These are phyloP conservation scores for Syncephalastrum sp. DNA, from an alignment of 371 early-diverging fungal genomes.

Conservation along the genomic window DNA sequence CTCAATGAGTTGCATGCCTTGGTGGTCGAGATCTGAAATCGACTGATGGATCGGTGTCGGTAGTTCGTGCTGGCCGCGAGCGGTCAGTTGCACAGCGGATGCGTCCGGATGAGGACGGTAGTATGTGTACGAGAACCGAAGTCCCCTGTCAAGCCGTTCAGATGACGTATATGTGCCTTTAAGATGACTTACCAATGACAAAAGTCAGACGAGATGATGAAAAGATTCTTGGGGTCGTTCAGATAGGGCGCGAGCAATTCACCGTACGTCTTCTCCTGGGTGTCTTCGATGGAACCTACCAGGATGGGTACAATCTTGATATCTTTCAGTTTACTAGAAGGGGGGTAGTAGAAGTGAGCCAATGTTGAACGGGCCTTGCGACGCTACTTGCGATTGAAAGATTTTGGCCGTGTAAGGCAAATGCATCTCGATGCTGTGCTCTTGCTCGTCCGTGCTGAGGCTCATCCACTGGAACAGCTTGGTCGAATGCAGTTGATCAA, in stretches of 20 bases:
- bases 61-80: background rate
- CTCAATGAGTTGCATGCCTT: conserved; percentile 80
- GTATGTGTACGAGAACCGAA: conserved; percentile 67
- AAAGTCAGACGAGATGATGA: conserved; percentile 93
- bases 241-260: conserved; percentile 71
- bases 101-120: conserved; percentile 39
- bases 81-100: background rate
- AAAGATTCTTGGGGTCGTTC: conserved; percentile 63
- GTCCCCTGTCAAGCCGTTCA: conserved; percentile 42
- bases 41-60: conserved; percentile 36
- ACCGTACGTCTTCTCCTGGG: conserved; percentile 66
- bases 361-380: background rate
- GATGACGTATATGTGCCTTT: no score
- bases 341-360: background rate
- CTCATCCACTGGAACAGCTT: conserved; percentile 69
- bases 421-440: conserved; percentile 97
- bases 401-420: conserved; percentile 82
- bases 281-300: conserved; percentile 69
- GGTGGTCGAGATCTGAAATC: conserved; percentile 76
- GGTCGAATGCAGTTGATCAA: conserved; percentile 56
- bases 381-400: conserved; percentile 58
- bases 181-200: conserved; percentile 81
- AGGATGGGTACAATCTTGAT: conserved; percentile 83
- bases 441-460: conserved; percentile 75
- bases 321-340: conserved; percentile 43